Conservation (phyloP, 345 rosid species). For the Cardamine resedifolia region DNA sequence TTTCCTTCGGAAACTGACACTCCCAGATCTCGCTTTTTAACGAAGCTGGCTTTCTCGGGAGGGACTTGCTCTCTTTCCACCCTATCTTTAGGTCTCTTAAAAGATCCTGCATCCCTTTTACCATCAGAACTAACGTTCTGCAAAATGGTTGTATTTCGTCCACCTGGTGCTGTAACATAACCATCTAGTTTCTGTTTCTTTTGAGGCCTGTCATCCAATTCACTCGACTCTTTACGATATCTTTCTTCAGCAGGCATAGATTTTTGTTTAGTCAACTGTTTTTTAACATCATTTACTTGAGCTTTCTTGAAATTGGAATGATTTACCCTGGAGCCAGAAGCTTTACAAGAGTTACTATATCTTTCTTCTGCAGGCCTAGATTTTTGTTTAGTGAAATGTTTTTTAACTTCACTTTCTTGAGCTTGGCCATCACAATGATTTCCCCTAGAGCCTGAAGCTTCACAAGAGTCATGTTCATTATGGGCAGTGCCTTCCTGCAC, state of each 20-base stretch:
- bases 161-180: conserved; percentile 30
- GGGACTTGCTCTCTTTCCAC: conserved; percentile 8
- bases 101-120: conserved; percentile 8
- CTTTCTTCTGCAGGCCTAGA: conserved; percentile 26
- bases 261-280: conserved; percentile 28
- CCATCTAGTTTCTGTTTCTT: conserved; percentile 56
- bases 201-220: conserved; percentile 43
- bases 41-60: conserved; percentile 19
- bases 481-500: background rate
- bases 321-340: conserved; percentile 24
- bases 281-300: conserved; percentile 15
- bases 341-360: conserved; percentile 14
- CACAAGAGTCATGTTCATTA: conserved; percentile 2
- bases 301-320: conserved; percentile 9
- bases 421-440: conserved; percentile 23
- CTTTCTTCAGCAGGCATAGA: conserved; percentile 34
- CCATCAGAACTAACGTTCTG: conserved; percentile 24
- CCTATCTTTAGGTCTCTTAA: conserved; percentile 31
- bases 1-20: conserved; percentile 28
- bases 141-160: conserved; percentile 32
- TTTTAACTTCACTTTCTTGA: conserved; percentile 32
- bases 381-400: conserved; percentile 24
- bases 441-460: conserved; percentile 20
- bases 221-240: conserved; percentile 33
- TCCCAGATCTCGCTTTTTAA: conserved; percentile 21